These are phyloP conservation scores for Podaxis sp. DNA, from an alignment of 768 basidiomycete species.

Conservation along the genomic window DNA sequence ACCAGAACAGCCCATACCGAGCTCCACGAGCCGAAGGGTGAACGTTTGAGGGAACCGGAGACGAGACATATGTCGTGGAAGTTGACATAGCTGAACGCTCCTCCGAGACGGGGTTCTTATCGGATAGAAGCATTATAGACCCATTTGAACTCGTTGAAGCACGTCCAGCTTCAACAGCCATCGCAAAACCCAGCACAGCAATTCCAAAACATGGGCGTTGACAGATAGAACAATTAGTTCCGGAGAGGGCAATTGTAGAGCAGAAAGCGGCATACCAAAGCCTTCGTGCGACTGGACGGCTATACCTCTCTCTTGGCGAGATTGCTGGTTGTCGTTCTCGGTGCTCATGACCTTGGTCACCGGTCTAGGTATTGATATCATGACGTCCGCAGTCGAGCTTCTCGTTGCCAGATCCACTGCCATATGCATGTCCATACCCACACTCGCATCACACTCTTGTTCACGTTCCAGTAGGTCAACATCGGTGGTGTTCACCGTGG, in stretches of 20 bases:
- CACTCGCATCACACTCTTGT: not conserved
- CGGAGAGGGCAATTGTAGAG: not conserved
- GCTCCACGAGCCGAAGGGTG: not conserved
- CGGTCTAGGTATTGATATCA: not conserved
- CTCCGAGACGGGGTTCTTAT: too few relatives aligned
- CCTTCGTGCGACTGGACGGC: not conserved
- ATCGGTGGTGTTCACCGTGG: constrained; percentile 9
- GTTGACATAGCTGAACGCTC: too few relatives aligned
- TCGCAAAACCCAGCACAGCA: not conserved
- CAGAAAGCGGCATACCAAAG: not conserved
- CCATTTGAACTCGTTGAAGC: too few relatives aligned
- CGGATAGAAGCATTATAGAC: too few relatives aligned
- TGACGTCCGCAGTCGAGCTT: not conserved
- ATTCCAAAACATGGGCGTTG: not conserved
- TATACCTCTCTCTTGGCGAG: not conserved
- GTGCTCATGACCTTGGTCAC: not conserved
- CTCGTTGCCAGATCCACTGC: not conserved
- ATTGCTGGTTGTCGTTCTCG: not conserved
- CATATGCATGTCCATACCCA: not conserved
- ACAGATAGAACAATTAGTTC: not conserved
- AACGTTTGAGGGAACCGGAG: too few relatives aligned
- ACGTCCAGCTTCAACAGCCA: not conserved
- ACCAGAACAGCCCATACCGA: constrained; percentile 6
- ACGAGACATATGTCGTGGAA: too few relatives aligned
- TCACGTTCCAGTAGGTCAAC: not conserved